Conservation (phyloP, 306 rosid genomes). For the Prunus dulcis region DNA sequence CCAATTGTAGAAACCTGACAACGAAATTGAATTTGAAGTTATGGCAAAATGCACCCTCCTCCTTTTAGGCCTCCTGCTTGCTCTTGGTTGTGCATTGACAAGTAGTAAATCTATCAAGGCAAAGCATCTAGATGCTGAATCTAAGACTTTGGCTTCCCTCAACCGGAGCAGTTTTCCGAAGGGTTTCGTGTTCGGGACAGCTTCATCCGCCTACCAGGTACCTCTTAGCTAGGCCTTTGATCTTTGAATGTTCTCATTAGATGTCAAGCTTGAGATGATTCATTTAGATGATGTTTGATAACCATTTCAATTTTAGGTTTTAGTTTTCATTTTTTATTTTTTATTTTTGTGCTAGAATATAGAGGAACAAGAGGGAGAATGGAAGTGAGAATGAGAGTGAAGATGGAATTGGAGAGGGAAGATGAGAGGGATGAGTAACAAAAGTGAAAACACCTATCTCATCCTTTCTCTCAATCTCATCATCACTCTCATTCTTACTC, state of each 20-base stretch:
- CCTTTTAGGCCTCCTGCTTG: neutral
- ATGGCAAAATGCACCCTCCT: neutral
- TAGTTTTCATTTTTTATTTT: too few species aligned
- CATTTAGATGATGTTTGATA: too few species aligned
- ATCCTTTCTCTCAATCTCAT: too few species aligned
- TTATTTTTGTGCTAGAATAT: too few species aligned
- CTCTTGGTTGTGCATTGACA: neutral
- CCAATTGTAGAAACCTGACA: neutral
- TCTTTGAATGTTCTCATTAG: neutral
- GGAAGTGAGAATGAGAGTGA: too few species aligned
- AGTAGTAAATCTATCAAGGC: neutral
- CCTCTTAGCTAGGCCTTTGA: neutral
- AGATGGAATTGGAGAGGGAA: too few species aligned
- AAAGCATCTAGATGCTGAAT: neutral
- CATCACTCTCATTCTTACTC: too few species aligned
- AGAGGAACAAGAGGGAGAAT: too few species aligned
- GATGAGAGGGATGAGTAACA: too few species aligned
- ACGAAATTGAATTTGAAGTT: neutral
- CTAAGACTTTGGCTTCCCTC: neutral
- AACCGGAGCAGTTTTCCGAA: constrained; percentile 44
- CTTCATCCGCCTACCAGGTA: constrained; percentile 19
- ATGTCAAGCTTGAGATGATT: neutral
- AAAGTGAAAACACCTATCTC: too few species aligned
- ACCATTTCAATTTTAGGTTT: too few species aligned
- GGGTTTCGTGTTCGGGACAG: constrained; percentile 12